phyloP scores from a whole-genome alignment of 345 rosid genomes.

The Citrus sp. region DNA sequence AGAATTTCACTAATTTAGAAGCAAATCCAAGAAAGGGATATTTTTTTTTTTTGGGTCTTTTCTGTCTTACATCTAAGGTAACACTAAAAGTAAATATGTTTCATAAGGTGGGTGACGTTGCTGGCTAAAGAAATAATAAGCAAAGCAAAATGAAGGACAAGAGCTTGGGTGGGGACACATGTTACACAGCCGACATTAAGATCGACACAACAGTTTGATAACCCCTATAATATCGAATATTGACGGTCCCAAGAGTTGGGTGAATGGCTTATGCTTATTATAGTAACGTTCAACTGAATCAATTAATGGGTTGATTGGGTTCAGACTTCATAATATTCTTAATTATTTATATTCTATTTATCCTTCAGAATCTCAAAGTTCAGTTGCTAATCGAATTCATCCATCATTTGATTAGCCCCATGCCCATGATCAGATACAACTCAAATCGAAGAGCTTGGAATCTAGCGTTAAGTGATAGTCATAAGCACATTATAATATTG shows the following conservation, averaged over 20 bases:
- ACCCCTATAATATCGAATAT: not conserved
- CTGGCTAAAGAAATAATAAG: not conserved
- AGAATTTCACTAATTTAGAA: not conserved
- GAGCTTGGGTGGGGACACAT: not conserved
- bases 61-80: not conserved
- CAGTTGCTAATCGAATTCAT: not conserved
- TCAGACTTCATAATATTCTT: not conserved
- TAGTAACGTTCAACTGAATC: not conserved
- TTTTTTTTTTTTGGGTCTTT: not conserved
- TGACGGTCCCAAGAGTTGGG: not conserved
- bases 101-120: no score
- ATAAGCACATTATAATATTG: no score
- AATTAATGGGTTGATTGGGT: not conserved
- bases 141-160: not conserved
- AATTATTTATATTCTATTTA: not conserved
- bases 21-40: not conserved
- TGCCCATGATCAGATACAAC: not conserved
- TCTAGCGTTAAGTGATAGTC: not conserved
- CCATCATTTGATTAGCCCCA: not conserved
- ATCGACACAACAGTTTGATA: not conserved
- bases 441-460: not conserved
- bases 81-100: no score
- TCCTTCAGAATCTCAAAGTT: not conserved
- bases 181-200: conserved; percentile 5
- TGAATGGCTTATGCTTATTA: not conserved